A percentile compares a stretch with the other conserved stretches of the same genome.
These are phyloP conservation scores for Biscutella laevigata DNA, from an alignment of 441 rosid species.

Conservation along the genomic window DNA sequence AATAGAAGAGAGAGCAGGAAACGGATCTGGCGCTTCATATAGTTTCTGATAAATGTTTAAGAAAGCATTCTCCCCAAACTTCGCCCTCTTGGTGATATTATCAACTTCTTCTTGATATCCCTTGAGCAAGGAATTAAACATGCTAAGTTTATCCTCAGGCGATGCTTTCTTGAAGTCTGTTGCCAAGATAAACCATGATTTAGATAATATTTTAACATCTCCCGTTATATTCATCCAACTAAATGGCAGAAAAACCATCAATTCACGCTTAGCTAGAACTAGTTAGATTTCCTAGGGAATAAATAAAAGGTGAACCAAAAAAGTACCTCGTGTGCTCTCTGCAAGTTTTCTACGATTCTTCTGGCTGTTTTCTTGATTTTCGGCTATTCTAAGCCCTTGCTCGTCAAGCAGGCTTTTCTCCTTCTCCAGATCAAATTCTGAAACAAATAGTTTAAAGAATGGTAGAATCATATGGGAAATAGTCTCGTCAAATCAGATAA, in stretches of 20 bases:
- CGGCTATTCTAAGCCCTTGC: slow-evolving; percentile 92
- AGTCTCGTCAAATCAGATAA: neutral
- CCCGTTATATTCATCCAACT: neutral
- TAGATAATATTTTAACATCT: slow-evolving; percentile 1
- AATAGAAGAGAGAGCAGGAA: slow-evolving; percentile 85
- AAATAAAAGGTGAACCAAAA: slow-evolving; percentile 1
- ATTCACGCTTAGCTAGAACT: neutral
- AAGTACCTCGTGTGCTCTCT: slow-evolving; percentile 91
- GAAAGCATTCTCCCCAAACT: slow-evolving; percentile 96
- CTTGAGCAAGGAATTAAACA: slow-evolving; percentile 88
- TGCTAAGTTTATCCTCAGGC: slow-evolving; percentile 66
- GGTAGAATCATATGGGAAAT: neutral
- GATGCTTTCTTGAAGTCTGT: slow-evolving; percentile 99
- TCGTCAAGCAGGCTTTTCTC: slow-evolving; percentile 84
- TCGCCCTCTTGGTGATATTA: slow-evolving; percentile 98
- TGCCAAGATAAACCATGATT: slow-evolving; percentile 5
- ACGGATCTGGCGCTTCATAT: slow-evolving; percentile 99
- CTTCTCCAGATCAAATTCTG: slow-evolving; percentile 97
- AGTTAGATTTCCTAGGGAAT: neutral
- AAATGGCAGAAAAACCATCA: neutral
- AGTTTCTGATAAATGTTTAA: slow-evolving; percentile 95
- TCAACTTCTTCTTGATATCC: slow-evolving; percentile 99
- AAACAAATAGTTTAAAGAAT: slow-evolving; percentile 1
- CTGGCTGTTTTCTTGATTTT: slow-evolving; percentile 93
- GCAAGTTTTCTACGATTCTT: slow-evolving; percentile 96